Conservation (phyloP, 2,329 filamentous ascomycete genomes). For the Geosmithia morbida region DNA sequence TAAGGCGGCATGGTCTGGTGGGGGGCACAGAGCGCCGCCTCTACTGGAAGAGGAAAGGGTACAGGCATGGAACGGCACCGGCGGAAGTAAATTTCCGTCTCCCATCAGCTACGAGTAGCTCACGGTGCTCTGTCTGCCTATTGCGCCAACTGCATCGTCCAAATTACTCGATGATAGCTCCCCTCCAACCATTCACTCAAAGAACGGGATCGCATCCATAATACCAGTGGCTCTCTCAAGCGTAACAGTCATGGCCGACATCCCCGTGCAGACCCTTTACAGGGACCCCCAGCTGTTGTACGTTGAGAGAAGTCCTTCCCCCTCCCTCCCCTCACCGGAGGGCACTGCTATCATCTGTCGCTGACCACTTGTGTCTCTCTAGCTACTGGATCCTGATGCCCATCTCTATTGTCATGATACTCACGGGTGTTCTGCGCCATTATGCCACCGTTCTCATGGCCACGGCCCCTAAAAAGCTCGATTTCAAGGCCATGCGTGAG, state of each 20-base stretch:
- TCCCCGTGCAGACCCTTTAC: constrained; percentile 87
- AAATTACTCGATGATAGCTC: neutral
- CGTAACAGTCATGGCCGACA: constrained; percentile 54
- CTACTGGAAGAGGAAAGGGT: neutral
- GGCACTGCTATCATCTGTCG: neutral
- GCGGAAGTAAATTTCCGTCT: constrained; percentile 8
- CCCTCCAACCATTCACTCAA: neutral
- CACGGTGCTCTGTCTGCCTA: constrained; percentile 1
- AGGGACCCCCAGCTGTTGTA: constrained; percentile 97
- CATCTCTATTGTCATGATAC: constrained; percentile 94
- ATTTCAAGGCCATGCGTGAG: constrained; percentile 65
- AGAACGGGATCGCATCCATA: neutral
- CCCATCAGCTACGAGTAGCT: neutral
- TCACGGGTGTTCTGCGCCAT: constrained; percentile 91
- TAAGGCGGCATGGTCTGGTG: neutral
- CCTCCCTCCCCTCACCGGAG: neutral
- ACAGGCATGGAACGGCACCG: constrained; percentile 1
- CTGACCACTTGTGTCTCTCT: constrained; percentile 7
- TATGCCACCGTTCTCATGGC: constrained; percentile 90
- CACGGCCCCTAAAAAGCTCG: constrained; percentile 67
- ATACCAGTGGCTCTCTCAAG: neutral
- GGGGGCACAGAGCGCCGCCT: neutral
- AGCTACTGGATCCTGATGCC: constrained; percentile 99
- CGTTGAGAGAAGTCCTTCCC: constrained; percentile 16
- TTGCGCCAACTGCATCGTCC: neutral